phyloP scores from a whole-genome alignment of 495 filamentous ascomycete genomes.

The Aspergillus incahuasiensis region DNA sequence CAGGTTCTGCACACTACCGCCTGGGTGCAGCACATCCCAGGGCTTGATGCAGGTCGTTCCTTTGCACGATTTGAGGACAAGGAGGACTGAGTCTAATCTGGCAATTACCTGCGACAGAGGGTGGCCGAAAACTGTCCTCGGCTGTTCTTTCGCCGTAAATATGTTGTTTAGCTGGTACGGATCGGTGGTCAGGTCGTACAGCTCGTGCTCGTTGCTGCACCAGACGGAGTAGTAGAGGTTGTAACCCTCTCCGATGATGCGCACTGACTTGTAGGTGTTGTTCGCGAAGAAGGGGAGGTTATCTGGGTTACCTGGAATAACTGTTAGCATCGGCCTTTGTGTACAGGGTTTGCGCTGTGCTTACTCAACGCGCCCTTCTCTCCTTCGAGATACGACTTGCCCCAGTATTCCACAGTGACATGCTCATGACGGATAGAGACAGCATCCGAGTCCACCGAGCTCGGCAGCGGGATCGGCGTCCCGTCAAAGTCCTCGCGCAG shows the following conservation, averaged over 20 bases:
- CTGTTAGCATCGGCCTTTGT: slow-evolving; percentile 22
- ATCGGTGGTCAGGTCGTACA: slow-evolving; percentile 51
- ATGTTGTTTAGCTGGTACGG: slow-evolving; percentile 51
- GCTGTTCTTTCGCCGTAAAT: slow-evolving; percentile 13
- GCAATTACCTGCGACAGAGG: slow-evolving; percentile 26
- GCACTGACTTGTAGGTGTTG: slow-evolving; percentile 54
- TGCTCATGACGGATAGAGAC: slow-evolving; percentile 39
- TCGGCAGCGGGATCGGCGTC: slow-evolving; percentile 46
- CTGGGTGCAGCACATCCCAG: slow-evolving; percentile 49
- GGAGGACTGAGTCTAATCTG: slow-evolving; percentile 50
- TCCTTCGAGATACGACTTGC: slow-evolving; percentile 36
- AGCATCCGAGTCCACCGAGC: neutral
- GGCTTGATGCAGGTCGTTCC: slow-evolving; percentile 43
- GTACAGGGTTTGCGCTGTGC: neutral
- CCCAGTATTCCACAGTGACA: slow-evolving; percentile 56
- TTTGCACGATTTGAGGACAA: slow-evolving; percentile 56
- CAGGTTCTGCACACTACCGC: slow-evolving; percentile 31
- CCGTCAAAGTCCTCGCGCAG: slow-evolving; percentile 56
- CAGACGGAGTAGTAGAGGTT: slow-evolving; percentile 55
- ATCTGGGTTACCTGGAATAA: slow-evolving; percentile 24
- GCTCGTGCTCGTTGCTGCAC: slow-evolving; percentile 53
- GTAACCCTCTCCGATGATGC: slow-evolving; percentile 43
- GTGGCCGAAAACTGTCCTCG: neutral
- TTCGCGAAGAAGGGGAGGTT: slow-evolving; percentile 21
- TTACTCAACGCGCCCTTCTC: slow-evolving; percentile 8